Evolutionary conservation across 768 basidiomycete species (phyloP), one percentile per base, ranked within the genome.

Genomic region (Russula sp.): DNA sequence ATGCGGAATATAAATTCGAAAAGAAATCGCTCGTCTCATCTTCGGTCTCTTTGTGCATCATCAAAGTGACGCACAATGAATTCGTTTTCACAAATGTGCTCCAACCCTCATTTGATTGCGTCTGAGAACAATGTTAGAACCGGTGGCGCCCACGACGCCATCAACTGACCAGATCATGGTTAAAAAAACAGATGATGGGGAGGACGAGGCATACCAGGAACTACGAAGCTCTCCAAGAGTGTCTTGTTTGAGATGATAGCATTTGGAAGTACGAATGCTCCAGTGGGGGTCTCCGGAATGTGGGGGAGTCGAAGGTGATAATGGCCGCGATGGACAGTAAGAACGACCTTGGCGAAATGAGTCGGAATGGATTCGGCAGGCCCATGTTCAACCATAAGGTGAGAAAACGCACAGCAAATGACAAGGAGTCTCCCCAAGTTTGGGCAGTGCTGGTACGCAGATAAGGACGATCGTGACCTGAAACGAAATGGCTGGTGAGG

Each of bases 191-290:
- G 7, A 13, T 3, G 7, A 36, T 34, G 32, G 32, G 2, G 20
- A n/a, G 16, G 38, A 6, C 16, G 3, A 10, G 25, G 38, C 51
- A 82, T 55, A 93, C 94, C 81, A 55, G 94, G 92, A 42, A 88
- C 84, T 25, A 88, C 75, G 72, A 99, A 99, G 64, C 78, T 81
- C 70, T 88, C 82, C 53, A 99, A 73, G 41, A 89, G 82, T 1
- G 87, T 81, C 50, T 88, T 83, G 66, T 99, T 94, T 0, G 90
- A 83, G 63, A 99, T 98, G 57, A 81, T 77, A n/a, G 90, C 85
- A 73, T 99, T 99, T 0, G 97, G 97, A 13, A 99, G 81, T 7
- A 98, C 91, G 71, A 99, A 99, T 11, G 95, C 97, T 13, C 95
- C 97, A 3, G 89, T 83, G 0, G 90, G 84, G 47, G 96, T 77